Conservation (phyloP, 1,284 basidiomycete species). For the Melampsora americana region DNA sequence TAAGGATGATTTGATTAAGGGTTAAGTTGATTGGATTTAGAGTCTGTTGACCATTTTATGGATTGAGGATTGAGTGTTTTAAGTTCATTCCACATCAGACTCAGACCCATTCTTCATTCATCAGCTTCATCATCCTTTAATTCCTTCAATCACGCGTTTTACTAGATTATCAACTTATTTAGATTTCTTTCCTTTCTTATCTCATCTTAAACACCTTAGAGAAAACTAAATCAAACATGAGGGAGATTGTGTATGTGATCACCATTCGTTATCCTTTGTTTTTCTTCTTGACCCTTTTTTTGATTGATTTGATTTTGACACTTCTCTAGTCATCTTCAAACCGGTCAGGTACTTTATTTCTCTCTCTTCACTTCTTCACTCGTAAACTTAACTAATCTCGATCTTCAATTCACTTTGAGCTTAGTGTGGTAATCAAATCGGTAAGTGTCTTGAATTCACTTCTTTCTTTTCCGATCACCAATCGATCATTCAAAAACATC, state of each 20-base stretch:
- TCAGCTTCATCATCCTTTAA: not conserved
- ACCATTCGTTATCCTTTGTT: not conserved
- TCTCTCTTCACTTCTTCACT: not conserved
- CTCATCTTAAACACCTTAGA: not conserved
- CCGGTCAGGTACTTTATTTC: slow-evolving; percentile 34
- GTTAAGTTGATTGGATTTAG: too few species aligned
- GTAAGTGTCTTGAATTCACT: not conserved
- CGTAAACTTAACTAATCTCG: not conserved
- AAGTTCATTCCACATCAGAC: not conserved
- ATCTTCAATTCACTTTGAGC: not conserved
- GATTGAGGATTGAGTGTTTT: too few species aligned
- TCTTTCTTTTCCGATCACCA: not conserved
- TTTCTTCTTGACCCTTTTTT: not conserved
- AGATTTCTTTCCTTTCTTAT: not conserved
- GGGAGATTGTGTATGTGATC: slow-evolving; percentile 40
- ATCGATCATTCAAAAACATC: not conserved
- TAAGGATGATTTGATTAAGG: too few species aligned
- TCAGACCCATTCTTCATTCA: not conserved
- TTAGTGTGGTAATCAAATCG: slow-evolving; percentile 44
- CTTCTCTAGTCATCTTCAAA: slow-evolving; percentile 33
- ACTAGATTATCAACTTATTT: not conserved
- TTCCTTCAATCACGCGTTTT: not conserved
- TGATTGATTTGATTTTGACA: not conserved
- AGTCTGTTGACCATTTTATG: too few species aligned
- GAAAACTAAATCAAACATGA: slow-evolving; percentile 19